phyloP scores from a whole-genome alignment of 2,329 filamentous ascomycete genomes.

The Rhytidhysteron rufulum region DNA sequence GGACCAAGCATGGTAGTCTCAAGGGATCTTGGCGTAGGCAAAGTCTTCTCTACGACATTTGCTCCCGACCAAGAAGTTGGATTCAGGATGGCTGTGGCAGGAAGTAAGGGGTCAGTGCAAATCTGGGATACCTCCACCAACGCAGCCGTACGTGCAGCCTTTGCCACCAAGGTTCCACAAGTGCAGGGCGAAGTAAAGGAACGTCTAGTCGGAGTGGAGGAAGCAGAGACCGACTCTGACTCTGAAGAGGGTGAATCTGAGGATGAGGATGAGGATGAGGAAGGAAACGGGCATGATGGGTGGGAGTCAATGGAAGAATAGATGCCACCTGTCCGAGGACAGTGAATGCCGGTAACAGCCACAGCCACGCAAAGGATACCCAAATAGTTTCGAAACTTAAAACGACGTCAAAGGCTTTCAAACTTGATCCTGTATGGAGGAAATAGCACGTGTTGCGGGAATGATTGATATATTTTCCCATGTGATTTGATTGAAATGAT shows the following conservation, averaged over 20 bases:
- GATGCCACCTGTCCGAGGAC: no score
- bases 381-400: no score
- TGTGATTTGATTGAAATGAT: no score
- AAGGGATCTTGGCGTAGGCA: slow-evolving; percentile 88
- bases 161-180: slow-evolving; percentile 66
- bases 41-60: slow-evolving; percentile 88
- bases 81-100: slow-evolving; percentile 88
- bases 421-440: no score
- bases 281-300: slow-evolving; percentile 28
- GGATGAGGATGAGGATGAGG: slow-evolving; percentile 35
- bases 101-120: slow-evolving; percentile 87
- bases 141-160: slow-evolving; percentile 75
- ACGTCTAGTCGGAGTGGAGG: slow-evolving; percentile 69
- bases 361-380: no score
- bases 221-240: slow-evolving; percentile 62
- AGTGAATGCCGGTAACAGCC: no score
- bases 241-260: slow-evolving; percentile 46
- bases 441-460: no score
- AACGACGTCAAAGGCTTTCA: no score
- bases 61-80: slow-evolving; percentile 86
- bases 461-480: no score
- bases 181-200: slow-evolving; percentile 65
- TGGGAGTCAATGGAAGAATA: slow-evolving; percentile 44
- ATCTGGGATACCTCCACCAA: slow-evolving; percentile 98
- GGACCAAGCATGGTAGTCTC: slow-evolving; percentile 89